phyloP scores from a whole-genome alignment of 148 eudicot species.

The Diospyros lotus region DNA sequence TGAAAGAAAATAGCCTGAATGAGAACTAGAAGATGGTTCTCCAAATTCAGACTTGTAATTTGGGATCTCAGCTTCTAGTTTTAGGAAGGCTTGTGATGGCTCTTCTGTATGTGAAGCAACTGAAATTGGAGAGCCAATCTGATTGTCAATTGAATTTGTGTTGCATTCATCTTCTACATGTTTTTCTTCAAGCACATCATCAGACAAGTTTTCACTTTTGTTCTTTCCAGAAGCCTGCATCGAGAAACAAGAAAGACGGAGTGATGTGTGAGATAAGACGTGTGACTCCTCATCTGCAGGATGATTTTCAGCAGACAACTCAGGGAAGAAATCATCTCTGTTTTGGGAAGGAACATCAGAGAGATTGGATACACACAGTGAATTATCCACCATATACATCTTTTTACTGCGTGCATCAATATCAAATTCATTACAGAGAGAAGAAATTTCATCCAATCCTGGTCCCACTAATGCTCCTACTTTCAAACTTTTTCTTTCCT shows the following conservation, averaged over 20 bases:
- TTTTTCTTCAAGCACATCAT: conserved; percentile 22
- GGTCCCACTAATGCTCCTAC: conserved; percentile 20
- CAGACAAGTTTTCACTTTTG: conserved; percentile 6
- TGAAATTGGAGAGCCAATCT: conserved; percentile 12
- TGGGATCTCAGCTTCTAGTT: conserved; percentile 11
- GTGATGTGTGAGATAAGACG: conserved; percentile 12
- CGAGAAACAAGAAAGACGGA: conserved; percentile 10
- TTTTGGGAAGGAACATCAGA: conserved; percentile 12
- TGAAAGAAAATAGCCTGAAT: no score
- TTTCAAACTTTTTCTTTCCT: conserved; percentile 18
- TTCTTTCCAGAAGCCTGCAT: conserved; percentile 20
- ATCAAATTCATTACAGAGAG: conserved; percentile 16
- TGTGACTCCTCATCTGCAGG: conserved; percentile 22
- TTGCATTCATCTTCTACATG: conserved; percentile 13
- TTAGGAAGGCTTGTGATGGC: conserved; percentile 13
- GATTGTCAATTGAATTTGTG: conserved; percentile 11
- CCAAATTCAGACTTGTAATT: no score
- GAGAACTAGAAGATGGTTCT: no score
- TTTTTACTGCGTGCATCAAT: background rate
- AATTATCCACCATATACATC: conserved; percentile 13
- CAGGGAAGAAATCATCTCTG: conserved; percentile 18
- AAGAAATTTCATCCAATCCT: conserved; percentile 20
- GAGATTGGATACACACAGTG: conserved; percentile 11
- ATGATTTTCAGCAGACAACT: conserved; percentile 18
- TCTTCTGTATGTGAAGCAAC: conserved; percentile 23